phyloP scores from a whole-genome alignment of 2,329 filamentous ascomycete species.

The Beauveria brongniartii region DNA sequence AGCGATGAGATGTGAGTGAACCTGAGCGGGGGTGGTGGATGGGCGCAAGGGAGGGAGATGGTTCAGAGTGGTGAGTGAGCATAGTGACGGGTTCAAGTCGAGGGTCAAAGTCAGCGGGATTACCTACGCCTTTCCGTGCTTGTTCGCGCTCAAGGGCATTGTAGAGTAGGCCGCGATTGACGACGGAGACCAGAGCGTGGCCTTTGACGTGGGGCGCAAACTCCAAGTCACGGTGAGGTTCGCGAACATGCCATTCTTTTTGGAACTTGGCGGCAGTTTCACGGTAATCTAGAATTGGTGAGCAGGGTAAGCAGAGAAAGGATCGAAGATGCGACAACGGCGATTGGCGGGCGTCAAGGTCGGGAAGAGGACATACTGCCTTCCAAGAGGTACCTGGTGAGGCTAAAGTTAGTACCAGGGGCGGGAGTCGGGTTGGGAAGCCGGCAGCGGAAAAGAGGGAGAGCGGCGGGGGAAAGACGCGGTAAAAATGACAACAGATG shows the following conservation, averaged over 20 bases:
- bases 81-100: no score
- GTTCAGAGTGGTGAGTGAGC: background rate
- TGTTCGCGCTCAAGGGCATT: slow-evolving; percentile 50
- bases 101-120: background rate
- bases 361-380: slow-evolving; percentile 40
- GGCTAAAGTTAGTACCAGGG: slow-evolving; percentile 11
- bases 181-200: slow-evolving; percentile 53
- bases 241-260: slow-evolving; percentile 58
- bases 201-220: slow-evolving; percentile 59
- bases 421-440: background rate
- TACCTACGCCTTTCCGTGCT: slow-evolving; percentile 40
- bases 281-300: slow-evolving; percentile 47
- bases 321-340: slow-evolving; percentile 4
- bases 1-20: background rate
- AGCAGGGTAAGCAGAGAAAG: slow-evolving; percentile 8
- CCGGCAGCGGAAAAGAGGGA: slow-evolving; percentile 1
- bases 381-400: slow-evolving; percentile 50
- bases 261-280: slow-evolving; percentile 61
- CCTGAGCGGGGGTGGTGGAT: background rate
- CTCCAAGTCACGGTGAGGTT: slow-evolving; percentile 53
- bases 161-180: slow-evolving; percentile 58
- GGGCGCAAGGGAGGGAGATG: slow-evolving; percentile 4
- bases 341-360: background rate
- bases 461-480: background rate
- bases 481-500: slow-evolving; percentile 7